These are phyloP conservation scores for Fragilaria crotonensis DNA, from an alignment of 108 stramenopile species.

Conservation along the genomic window DNA sequence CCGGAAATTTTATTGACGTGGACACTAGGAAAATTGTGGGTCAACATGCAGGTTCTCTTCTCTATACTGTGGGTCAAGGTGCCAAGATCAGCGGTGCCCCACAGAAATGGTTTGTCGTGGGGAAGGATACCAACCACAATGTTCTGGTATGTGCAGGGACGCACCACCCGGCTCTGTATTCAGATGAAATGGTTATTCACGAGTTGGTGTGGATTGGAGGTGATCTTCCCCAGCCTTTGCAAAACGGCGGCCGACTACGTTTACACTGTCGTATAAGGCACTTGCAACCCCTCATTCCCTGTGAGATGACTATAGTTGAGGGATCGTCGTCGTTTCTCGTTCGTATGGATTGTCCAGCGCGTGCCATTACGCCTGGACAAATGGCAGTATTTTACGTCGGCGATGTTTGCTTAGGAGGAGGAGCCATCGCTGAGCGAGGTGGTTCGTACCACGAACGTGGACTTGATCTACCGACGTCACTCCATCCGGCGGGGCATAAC, in stretches of 20 bases:
- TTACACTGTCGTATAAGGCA: slow-evolving; percentile 62
- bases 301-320: slow-evolving; percentile 26
- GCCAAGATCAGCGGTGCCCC: slow-evolving; percentile 76
- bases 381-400: slow-evolving; percentile 64
- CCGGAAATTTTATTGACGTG: slow-evolving; percentile 63
- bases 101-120: slow-evolving; percentile 74
- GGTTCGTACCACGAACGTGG: slow-evolving; percentile 43
- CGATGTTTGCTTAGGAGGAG: slow-evolving; percentile 72
- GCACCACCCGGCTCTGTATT: slow-evolving; percentile 77
- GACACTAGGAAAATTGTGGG: slow-evolving; percentile 59
- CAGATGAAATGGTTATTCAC: slow-evolving; percentile 49
- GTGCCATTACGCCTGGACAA: slow-evolving; percentile 77
- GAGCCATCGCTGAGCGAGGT: slow-evolving; percentile 41
- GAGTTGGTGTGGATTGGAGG: slow-evolving; percentile 62
- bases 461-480: slow-evolving; percentile 8
- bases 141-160: slow-evolving; percentile 74
- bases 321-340: not conserved
- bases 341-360: slow-evolving; percentile 46
- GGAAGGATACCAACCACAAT: slow-evolving; percentile 17
- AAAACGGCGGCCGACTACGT: slow-evolving; percentile 6
- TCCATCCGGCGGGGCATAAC: slow-evolving; percentile 38
- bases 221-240: slow-evolving; percentile 22
- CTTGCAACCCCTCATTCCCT: slow-evolving; percentile 68
- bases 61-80: slow-evolving; percentile 81
- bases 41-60: slow-evolving; percentile 12